Conservation (phyloP, 2,329 filamentous ascomycete genomes). For the Leptographium radiaticola region DNA sequence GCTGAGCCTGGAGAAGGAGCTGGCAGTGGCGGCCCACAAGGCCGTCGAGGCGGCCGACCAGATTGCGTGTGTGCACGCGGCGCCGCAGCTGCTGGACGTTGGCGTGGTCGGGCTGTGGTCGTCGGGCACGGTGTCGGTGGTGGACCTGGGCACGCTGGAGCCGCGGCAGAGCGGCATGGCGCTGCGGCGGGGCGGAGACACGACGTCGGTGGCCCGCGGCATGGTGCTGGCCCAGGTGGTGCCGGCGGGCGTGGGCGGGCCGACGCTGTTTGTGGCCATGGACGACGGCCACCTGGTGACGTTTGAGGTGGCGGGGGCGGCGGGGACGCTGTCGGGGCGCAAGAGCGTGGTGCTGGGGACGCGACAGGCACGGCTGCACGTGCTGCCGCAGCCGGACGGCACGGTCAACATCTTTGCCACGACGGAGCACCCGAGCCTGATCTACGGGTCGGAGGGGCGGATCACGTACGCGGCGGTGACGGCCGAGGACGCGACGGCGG, state of each 20-base stretch:
- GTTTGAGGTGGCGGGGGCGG: slow-evolving; percentile 53
- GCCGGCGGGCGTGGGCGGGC: slow-evolving; percentile 38
- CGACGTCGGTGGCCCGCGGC: slow-evolving; percentile 69
- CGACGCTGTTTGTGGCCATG: slow-evolving; percentile 79
- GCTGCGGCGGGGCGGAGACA: slow-evolving; percentile 47
- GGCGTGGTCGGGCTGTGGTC: slow-evolving; percentile 84
- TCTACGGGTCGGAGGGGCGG: slow-evolving; percentile 77
- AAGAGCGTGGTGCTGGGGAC: slow-evolving; percentile 80
- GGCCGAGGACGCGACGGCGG: slow-evolving; percentile 67
- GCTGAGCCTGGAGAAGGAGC: slow-evolving; percentile 45
- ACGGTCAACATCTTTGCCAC: slow-evolving; percentile 77
- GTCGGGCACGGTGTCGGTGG: slow-evolving; percentile 63
- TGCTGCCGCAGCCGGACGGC: slow-evolving; percentile 54
- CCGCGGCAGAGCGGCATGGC: slow-evolving; percentile 48
- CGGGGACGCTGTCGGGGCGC: slow-evolving; percentile 53
- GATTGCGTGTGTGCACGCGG: slow-evolving; percentile 72
- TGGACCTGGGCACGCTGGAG: slow-evolving; percentile 54
- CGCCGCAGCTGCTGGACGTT: slow-evolving; percentile 46
- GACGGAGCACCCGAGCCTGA: slow-evolving; percentile 85
- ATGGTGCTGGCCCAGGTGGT: slow-evolving; percentile 70
- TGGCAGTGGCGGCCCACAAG: slow-evolving; percentile 46
- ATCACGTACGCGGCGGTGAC: slow-evolving; percentile 91
- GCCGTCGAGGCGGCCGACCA: slow-evolving; percentile 56
- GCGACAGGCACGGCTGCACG: slow-evolving; percentile 68
- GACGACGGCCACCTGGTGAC: slow-evolving; percentile 85